Percentiles rank a stretch among this genome's conserved stretches.
Conservation (phyloP, 805 yeast genomes). For the Metschnikowia santaceciliae region DNA sequence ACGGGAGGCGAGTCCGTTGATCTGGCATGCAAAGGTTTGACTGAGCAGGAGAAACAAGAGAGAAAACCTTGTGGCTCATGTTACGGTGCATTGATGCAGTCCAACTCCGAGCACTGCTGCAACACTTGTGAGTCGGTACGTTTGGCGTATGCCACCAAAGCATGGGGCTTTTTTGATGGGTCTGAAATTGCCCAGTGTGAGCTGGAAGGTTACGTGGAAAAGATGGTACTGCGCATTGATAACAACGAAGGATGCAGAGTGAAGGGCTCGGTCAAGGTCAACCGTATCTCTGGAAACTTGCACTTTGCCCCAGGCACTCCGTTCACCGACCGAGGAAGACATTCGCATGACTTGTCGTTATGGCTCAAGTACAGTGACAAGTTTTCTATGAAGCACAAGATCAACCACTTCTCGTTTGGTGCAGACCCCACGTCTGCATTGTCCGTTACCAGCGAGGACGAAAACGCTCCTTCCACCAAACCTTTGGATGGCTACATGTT, state of each 20-base stretch:
- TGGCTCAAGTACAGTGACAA: constrained; percentile 52
- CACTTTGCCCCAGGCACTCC: constrained; percentile 97
- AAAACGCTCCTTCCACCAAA: constrained; percentile 43
- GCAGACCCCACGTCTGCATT: constrained; percentile 41
- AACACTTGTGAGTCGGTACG: constrained; percentile 80
- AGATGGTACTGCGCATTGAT: constrained; percentile 50
- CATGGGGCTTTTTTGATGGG: constrained; percentile 93
- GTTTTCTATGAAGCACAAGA: constrained; percentile 71
- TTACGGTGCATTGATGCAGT: constrained; percentile 63
- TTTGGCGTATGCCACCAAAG: constrained; percentile 67
- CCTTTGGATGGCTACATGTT: constrained; percentile 61
- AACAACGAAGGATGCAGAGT: constrained; percentile 81
- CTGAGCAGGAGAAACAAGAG: constrained; percentile 34
- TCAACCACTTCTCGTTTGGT: constrained; percentile 85
- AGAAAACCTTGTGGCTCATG: constrained; percentile 70
- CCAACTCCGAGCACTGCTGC: constrained; percentile 60
- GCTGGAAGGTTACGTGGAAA: constrained; percentile 74
- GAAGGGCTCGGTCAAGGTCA: constrained; percentile 71
- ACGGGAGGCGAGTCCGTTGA: constrained; percentile 22
- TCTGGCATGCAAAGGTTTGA: constrained; percentile 31
- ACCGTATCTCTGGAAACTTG: constrained; percentile 83
- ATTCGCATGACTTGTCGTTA: constrained; percentile 80
- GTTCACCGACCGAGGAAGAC: constrained; percentile 53
- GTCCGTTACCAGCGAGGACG: constrained; percentile 19
- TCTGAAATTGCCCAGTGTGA: constrained; percentile 86